phyloP scores from a whole-genome alignment of 2,329 filamentous ascomycete genomes.

The Cordyceps farinosa region DNA sequence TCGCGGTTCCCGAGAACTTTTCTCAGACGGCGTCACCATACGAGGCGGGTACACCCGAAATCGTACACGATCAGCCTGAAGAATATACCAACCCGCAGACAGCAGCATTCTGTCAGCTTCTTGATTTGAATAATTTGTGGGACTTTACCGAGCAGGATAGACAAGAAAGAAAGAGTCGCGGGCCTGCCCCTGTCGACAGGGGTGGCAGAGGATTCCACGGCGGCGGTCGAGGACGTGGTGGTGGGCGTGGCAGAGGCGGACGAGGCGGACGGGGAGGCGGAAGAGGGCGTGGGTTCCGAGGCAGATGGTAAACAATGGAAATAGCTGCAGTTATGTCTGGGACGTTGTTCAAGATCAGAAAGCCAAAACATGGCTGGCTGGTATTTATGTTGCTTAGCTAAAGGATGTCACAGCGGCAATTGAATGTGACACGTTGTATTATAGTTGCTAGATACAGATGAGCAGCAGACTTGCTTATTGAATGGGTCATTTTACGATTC shows the following conservation, averaged over 20 bases:
- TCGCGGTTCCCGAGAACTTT: constrained; percentile 78
- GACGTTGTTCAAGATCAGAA: not conserved
- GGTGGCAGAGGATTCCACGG: constrained; percentile 36
- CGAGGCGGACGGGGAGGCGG: constrained; percentile 9
- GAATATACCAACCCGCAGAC: constrained; percentile 92
- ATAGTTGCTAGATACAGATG: not conserved
- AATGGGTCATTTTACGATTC: too few species aligned
- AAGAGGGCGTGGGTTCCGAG: constrained; percentile 6
- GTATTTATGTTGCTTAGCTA: not conserved
- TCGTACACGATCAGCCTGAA: constrained; percentile 59
- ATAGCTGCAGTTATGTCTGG: not conserved
- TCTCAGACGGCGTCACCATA: constrained; percentile 70
- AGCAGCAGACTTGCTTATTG: too few species aligned
- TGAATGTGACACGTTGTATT: not conserved
- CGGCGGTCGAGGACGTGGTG: constrained; percentile 34
- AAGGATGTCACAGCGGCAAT: not conserved
- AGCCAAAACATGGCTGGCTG: not conserved
- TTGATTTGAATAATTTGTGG: constrained; percentile 75
- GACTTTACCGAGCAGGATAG: constrained; percentile 70
- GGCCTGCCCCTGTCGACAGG: constrained; percentile 46
- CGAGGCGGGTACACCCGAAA: constrained; percentile 52
- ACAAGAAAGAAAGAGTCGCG: constrained; percentile 51
- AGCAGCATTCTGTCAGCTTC: constrained; percentile 69
- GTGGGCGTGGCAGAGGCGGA: constrained; percentile 26
- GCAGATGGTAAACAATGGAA: not conserved